Evolutionary conservation across 768 basidiomycete genomes (phyloP), one percentile per base, ranked within the genome.

Genomic region (Hemileccinum impolitum): DNA sequence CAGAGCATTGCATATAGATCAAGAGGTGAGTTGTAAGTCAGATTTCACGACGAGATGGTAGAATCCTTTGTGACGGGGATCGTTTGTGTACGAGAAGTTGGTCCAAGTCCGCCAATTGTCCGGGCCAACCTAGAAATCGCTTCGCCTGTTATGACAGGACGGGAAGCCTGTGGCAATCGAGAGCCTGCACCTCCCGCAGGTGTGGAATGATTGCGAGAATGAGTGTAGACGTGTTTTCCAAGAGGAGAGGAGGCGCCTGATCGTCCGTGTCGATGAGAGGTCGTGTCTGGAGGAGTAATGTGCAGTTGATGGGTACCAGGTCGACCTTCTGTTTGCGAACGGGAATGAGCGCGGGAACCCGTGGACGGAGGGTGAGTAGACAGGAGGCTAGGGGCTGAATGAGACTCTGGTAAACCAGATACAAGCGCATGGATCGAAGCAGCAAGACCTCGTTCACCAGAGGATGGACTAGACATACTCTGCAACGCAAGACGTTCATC

Each of bases 91-190:
- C 65, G 68, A 10, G 66, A 6, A 31, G 55, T 35, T 38, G 60
- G 48, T 46, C 61, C 63, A 18, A 60, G 46, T 53, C 65, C 61
- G 19, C 80, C 84, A 35, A 89, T 81, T 10, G 83, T 81, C 55
- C 78, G 75, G 23, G 80, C 82, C 28, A 90, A 64, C 49, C 74
- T 73, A 12, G 86, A 82, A 43, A 88, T 76, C 3, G 86, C 88
- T 43, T 84, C 86, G 12, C 75, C 82, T 6, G 84, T 85, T 56
- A 90, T 77, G 38, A 90, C 75, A n/a, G 88, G 88, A 10, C 88
- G 77, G 12, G 55, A 72, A 30, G 71, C 52, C 53, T 81, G 78
- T 15, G 69, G 64, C 17, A 64, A 45, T 19, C 80, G 77, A 42
- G 76, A 69, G 34, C 61, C 65, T 35, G 58, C 58, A 47, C 52